Percentiles rank a stretch among this genome's conserved stretches.
Evolutionary conservation across 2,329 filamentous ascomycete species (phyloP).

Genomic region (Aspergillus latus): DNA sequence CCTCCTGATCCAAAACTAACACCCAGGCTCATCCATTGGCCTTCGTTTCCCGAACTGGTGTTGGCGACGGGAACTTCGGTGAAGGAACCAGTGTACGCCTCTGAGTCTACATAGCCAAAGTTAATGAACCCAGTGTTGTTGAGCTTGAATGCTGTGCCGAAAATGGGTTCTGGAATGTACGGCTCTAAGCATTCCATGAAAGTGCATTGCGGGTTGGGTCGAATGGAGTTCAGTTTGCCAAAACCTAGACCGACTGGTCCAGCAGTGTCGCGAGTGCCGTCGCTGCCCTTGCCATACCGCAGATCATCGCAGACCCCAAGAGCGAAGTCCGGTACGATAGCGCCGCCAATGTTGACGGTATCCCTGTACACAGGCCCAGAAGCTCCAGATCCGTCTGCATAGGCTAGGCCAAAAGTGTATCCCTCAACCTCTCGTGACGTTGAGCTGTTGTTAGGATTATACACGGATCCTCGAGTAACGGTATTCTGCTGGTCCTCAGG

Average conservation of each 20-base stretch:
- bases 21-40: conserved; percentile 12
- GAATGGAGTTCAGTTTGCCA: conserved; percentile 11
- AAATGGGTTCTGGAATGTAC: conserved; percentile 11
- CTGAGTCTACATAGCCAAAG: conserved; percentile 12
- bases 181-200: conserved; percentile 15
- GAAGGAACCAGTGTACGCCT: conserved; percentile 3
- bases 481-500: conserved; percentile 11
- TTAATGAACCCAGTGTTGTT: conserved; percentile 12
- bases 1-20: conserved; percentile 11
- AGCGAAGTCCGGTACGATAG: conserved; percentile 13
- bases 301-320: conserved; percentile 11
- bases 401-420: conserved; percentile 3
- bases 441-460: conserved; percentile 11
- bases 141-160: conserved; percentile 12
- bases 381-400: conserved; percentile 14
- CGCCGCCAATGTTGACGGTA: conserved; percentile 14
- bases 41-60: conserved; percentile 13
- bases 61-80: conserved; percentile 10
- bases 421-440: conserved; percentile 1
- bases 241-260: conserved; percentile 13
- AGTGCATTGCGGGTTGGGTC: conserved; percentile 12
- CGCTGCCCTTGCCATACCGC: conserved; percentile 4
- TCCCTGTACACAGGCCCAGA: conserved; percentile 11
- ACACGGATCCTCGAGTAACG: conserved; percentile 8
- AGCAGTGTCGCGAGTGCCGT: conserved; percentile 12